Conservation (phyloP, 2,329 filamentous ascomycete genomes). For the Cercospora berteroae region DNA sequence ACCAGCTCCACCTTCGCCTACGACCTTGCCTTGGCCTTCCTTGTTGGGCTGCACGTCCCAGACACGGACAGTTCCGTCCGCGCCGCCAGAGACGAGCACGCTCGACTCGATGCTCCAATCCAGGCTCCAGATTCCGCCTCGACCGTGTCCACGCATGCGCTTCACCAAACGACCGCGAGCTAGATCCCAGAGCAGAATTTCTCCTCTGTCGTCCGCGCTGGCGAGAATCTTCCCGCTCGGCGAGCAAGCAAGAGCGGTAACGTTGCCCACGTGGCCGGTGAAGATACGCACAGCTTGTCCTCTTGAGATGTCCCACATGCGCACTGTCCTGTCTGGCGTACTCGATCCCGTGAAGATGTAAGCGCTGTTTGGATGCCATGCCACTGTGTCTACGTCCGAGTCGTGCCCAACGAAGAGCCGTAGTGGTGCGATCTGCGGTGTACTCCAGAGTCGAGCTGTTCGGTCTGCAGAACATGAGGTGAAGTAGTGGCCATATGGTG, state of each 20-base stretch:
- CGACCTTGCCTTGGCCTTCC: constrained; percentile 46
- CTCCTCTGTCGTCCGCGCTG: constrained; percentile 81
- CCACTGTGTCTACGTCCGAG: constrained; percentile 83
- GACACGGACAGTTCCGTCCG: constrained; percentile 86
- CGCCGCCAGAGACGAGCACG: constrained; percentile 83
- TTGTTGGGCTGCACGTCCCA: constrained; percentile 76
- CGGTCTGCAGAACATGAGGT: constrained; percentile 83
- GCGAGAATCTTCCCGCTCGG: constrained; percentile 89
- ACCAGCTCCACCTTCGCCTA: constrained; percentile 50
- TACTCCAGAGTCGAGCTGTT: constrained; percentile 85
- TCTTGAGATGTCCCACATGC: constrained; percentile 94
- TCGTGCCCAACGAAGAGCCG: constrained; percentile 91
- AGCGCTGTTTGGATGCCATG: constrained; percentile 90
- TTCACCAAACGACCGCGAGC: constrained; percentile 83
- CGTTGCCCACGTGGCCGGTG: constrained; percentile 83
- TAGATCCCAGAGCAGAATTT: constrained; percentile 92
- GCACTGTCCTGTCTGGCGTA: constrained; percentile 79
- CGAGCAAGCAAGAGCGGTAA: constrained; percentile 80
- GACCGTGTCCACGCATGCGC: constrained; percentile 88
- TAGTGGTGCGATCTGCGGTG: constrained; percentile 85
- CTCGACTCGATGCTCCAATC: constrained; percentile 92
- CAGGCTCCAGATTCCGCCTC: constrained; percentile 89
- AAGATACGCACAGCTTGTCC: constrained; percentile 88
- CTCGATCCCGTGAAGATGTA: constrained; percentile 87
- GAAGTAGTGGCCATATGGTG: constrained; percentile 94